phyloP scores from a whole-genome alignment of 768 basidiomycete genomes.

The Phlegmacium glaucopus region DNA sequence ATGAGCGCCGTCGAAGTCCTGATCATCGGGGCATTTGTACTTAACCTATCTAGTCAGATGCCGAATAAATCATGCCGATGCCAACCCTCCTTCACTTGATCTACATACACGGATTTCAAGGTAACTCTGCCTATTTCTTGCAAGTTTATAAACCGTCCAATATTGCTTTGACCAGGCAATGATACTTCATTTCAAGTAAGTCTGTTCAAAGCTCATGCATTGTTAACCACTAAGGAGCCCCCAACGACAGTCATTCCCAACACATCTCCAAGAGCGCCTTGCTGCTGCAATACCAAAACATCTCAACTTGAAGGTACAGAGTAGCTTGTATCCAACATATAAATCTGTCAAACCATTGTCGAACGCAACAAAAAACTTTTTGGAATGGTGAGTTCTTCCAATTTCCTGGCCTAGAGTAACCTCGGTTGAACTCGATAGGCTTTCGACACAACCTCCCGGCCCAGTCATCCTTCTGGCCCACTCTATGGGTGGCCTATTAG shows the following conservation, averaged over 20 bases:
- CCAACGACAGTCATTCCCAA: slow-evolving; percentile 47
- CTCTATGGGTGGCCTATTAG: slow-evolving; percentile 61
- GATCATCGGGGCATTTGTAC: too few relatives aligned
- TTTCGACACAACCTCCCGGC: slow-evolving; percentile 50
- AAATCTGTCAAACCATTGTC: slow-evolving; percentile 54
- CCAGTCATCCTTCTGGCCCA: slow-evolving; percentile 54
- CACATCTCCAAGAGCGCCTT: slow-evolving; percentile 46
- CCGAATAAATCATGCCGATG: too few relatives aligned
- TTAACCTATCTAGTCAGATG: too few relatives aligned
- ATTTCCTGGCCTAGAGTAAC: neutral
- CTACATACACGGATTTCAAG: slow-evolving; percentile 59
- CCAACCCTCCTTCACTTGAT: slow-evolving; percentile 44
- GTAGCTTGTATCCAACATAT: slow-evolving; percentile 57
- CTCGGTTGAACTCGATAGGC: slow-evolving; percentile 30
- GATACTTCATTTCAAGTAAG: slow-evolving; percentile 56
- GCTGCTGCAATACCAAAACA: slow-evolving; percentile 30
- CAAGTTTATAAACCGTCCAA: neutral
- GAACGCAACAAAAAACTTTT: slow-evolving; percentile 47
- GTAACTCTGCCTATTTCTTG: slow-evolving; percentile 32
- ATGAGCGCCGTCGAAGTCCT: too few relatives aligned
- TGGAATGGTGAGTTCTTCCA: slow-evolving; percentile 43
- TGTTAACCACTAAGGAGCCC: slow-evolving; percentile 2
- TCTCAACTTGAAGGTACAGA: slow-evolving; percentile 36
- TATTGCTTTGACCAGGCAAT: slow-evolving; percentile 34
- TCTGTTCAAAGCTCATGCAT: neutral